These are phyloP conservation scores for Syzygium aromaticum DNA, from an alignment of 345 rosid genomes.

Conservation along the genomic window DNA sequence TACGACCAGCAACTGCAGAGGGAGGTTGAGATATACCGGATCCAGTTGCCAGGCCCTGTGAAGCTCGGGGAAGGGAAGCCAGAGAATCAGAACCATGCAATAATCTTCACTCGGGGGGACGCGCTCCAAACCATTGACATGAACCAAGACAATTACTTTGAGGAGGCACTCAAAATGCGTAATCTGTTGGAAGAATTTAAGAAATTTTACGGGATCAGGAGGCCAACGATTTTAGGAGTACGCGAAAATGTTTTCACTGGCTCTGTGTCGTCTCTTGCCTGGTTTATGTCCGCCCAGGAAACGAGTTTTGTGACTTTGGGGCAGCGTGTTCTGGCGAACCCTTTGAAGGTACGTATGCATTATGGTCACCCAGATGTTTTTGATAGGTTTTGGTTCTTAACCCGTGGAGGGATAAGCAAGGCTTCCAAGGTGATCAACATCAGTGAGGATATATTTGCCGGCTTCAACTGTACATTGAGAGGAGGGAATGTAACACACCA, in stretches of 20 bases:
- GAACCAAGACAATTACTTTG: slow-evolving; percentile 91
- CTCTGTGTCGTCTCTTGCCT: slow-evolving; percentile 85
- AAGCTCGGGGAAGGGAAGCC: slow-evolving; percentile 96
- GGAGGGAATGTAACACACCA: slow-evolving; percentile 95
- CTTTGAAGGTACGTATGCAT: slow-evolving; percentile 86
- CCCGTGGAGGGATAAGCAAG: slow-evolving; percentile 87
- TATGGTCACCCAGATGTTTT: slow-evolving; percentile 95
- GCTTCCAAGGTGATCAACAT: slow-evolving; percentile 81
- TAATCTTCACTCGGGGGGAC: slow-evolving; percentile 91
- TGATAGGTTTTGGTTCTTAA: slow-evolving; percentile 84
- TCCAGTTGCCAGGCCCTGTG: slow-evolving; percentile 83
- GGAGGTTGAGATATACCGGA: slow-evolving; percentile 87
- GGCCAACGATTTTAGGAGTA: slow-evolving; percentile 83
- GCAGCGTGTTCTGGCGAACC: slow-evolving; percentile 89
- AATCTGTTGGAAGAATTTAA: slow-evolving; percentile 83
- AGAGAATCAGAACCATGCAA: slow-evolving; percentile 94
- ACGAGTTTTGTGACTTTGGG: slow-evolving; percentile 84
- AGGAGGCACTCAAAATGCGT: slow-evolving; percentile 92
- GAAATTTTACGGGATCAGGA: slow-evolving; percentile 60
- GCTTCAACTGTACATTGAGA: slow-evolving; percentile 82
- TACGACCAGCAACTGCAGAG: slow-evolving; percentile 54
- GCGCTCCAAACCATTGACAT: slow-evolving; percentile 93
- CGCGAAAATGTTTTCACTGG: slow-evolving; percentile 90
- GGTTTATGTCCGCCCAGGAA: slow-evolving; percentile 95
- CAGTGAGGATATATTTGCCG: slow-evolving; percentile 94